Base-by-base conservation (phyloP, 2,329 filamentous ascomycete genomes). In the Scleromitrula shiraiana region DNA sequence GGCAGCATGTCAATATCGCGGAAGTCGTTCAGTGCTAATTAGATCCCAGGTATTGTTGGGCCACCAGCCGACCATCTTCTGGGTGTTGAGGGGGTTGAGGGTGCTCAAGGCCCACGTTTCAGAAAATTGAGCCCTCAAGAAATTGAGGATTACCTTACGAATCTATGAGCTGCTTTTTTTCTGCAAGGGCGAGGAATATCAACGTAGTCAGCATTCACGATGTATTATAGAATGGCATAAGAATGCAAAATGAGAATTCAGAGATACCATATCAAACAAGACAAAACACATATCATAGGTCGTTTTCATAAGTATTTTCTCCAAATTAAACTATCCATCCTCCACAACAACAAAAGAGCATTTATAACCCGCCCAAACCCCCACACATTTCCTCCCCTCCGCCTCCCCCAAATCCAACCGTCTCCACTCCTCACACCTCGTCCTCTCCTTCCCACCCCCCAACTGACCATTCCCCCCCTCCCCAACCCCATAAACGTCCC, bases 81-180 rank as follows among this genome's bases (percentile, higher is more conserved):
- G 52, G 93, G 93, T 41, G 86, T 89, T 53, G 89, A 95, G 68
- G 89, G 89, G 52, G 87, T 94, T 9, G 85, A 91, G 63, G 87
- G 86, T 53, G 86, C 87, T 17, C 78, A 82, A 58, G 89, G 89
- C 37, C 89, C 89, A 50, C 80, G 89, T 55, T 95, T 95, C 80
- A 80, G 89, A 70, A 95, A 95, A 78, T 74, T 98, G 69, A 95
- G 80, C 62, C 89, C 95, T 64, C 88, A 95, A 72, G 93, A 98
- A 74, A 97, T 98, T 65, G 93, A 98, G 75, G 93, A 98, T 70
- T 98, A 98, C 74, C 74, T 98, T 69, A 97, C 93, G 68, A 97
- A 95, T 78, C 81, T 98, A 78, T 97, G 56, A 62, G 43, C 37
- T 48, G 42, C 41, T 46, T 45, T 49, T 40, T 32, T 33, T 32